These are phyloP conservation scores for Globisporangium okanoganense DNA, from an alignment of 352 stramenopile genomes.

Conservation along the genomic window DNA sequence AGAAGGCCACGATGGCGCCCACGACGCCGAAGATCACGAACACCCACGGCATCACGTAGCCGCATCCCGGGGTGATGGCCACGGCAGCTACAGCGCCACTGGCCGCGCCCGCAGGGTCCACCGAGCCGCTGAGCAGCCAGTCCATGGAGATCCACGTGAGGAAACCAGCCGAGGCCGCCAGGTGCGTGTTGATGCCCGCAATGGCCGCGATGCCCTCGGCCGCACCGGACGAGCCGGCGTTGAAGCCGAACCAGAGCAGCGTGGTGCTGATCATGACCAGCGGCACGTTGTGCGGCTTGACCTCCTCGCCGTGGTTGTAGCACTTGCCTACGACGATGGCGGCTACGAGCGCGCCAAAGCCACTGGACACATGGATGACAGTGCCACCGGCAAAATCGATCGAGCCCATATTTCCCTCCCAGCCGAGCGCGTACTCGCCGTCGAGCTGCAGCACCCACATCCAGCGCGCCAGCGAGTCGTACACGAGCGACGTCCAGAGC, in stretches of 20 bases:
- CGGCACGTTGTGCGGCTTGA: constrained; percentile 83
- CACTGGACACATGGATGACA: constrained; percentile 80
- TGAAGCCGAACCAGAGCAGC: constrained; percentile 84
- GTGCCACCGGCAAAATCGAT: constrained; percentile 84
- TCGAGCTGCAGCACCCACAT: constrained; percentile 79
- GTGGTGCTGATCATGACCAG: constrained; percentile 78
- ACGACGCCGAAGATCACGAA: constrained; percentile 70
- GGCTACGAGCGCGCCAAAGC: constrained; percentile 70
- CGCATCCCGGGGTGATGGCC: constrained; percentile 64
- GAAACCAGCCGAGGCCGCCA: constrained; percentile 57
- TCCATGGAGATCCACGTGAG: constrained; percentile 67
- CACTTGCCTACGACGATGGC: constrained; percentile 67
- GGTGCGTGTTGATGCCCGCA: constrained; percentile 71
- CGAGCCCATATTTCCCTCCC: constrained; percentile 65
- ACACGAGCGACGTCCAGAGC: constrained; percentile 82
- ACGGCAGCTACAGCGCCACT: constrained; percentile 67
- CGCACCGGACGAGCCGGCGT: constrained; percentile 56
- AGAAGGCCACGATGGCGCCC: constrained; percentile 45
- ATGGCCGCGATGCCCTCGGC: constrained; percentile 63
- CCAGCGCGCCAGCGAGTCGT: constrained; percentile 81
- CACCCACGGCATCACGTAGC: constrained; percentile 66
- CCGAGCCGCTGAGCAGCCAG: constrained; percentile 41
- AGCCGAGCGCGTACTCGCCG: constrained; percentile 44
- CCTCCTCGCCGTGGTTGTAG: constrained; percentile 65
- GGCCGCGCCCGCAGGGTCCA: constrained; percentile 60